Evolutionary conservation across 83 land plant species (phyloP).

Genomic region (Diphasiastrum complanatum): DNA sequence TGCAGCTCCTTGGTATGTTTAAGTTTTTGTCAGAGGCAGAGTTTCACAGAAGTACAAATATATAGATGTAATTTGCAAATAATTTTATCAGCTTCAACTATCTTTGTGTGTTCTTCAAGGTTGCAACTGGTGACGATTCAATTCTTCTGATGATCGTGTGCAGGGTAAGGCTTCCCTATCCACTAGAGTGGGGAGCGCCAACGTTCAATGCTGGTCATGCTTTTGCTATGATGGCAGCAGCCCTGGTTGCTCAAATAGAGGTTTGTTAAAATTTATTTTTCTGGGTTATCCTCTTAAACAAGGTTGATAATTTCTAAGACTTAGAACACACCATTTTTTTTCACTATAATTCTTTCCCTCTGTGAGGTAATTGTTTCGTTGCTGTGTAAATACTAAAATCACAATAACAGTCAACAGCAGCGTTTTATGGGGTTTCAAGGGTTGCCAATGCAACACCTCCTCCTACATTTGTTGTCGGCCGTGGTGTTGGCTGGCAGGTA

Average conservation of each 20-base stretch:
- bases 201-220: conserved; percentile 8
- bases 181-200: conserved; percentile 12
- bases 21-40: background rate
- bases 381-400: too few species aligned
- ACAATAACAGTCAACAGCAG: conserved; percentile 14
- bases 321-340: too few species aligned
- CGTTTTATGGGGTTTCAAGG: conserved; percentile 10
- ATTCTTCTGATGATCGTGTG: background rate
- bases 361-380: too few species aligned
- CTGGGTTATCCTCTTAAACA: too few species aligned
- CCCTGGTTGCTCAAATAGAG: conserved; percentile 13
- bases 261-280: too few species aligned
- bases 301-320: too few species aligned
- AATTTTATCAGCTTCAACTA: background rate
- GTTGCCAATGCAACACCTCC: conserved; percentile 13
- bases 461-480: conserved; percentile 7
- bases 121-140: background rate
- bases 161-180: conserved; percentile 14
- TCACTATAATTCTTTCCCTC: too few species aligned
- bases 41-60: background rate
- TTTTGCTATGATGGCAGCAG: conserved; percentile 12
- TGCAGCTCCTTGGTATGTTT: conserved; percentile 4
- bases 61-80: background rate
- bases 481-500: conserved; percentile 10
- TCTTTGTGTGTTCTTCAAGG: background rate